Evolutionary conservation across 2,329 filamentous ascomycete species (phyloP), one percentile per base, ranked within the genome.

Genomic region (Basipetospora sp.): DNA sequence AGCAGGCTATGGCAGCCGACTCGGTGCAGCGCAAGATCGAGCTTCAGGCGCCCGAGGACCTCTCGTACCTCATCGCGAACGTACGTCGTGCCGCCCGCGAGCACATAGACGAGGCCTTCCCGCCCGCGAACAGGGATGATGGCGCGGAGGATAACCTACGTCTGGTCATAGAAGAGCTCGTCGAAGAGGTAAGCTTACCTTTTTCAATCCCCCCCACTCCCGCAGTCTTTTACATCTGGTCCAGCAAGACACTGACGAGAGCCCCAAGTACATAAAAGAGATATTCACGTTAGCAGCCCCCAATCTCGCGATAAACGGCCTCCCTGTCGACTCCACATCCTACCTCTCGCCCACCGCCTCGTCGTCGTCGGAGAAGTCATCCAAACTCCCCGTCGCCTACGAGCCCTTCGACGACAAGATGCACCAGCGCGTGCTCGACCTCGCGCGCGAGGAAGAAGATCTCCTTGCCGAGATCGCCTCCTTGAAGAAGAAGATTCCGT

Each of bases 41-140:
- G 60, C 73, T 88, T 36, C 81, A 87, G 60, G 69, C 71, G n/a
- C 71, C 75, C 30, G 74, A 79, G 34, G 82, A 88, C 57, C 67
- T 87, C 25, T 60, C 68, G 40, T 82, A 77, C 57, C 69, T 88
- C 19, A 67, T 81, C 48, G 60, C 67, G 45, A 82, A 82, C 50
- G 72, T 83, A 44, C 74, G 76, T 51, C 67, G 67, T 54, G 75
- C 77, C 40, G 80, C 81, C 9, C 65, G 69, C 31, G 69, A 72
- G 48, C 79, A 75, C 52, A 69, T 88, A 42, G 66, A 76, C 54
- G 67, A 71, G 47, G 74, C 73, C 36, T 74, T 87, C 40, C 81
- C 81, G 17, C 72, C 73, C 0, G 68, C 76, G 22, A 71, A 73
- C 30, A 63, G 53, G 41, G 55, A 41, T 30, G 53, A 51, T 36